phyloP scores from a whole-genome alignment of 225 moss, liverwort and hornwort genomes.

The Takakia lepidozioides region DNA sequence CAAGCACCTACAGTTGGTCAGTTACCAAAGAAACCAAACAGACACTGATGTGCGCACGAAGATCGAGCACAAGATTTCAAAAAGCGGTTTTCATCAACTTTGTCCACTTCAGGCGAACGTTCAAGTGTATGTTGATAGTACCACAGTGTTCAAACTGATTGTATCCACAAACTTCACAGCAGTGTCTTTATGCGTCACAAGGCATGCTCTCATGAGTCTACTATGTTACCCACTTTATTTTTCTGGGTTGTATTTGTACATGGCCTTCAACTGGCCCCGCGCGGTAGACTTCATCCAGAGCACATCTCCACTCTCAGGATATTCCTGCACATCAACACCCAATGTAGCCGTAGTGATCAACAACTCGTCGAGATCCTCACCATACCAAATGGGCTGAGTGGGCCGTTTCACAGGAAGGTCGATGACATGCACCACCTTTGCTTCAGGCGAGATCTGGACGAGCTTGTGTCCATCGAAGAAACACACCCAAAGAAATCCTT shows the following conservation, averaged over 20 bases:
- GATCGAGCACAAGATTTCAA: too few species aligned
- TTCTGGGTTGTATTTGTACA: constrained; percentile 33
- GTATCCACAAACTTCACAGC: too few species aligned
- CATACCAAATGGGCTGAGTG: constrained; percentile 63
- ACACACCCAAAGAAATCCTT: constrained; percentile 39
- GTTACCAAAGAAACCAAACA: too few species aligned
- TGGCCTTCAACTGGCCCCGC: constrained; percentile 51
- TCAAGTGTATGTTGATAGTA: too few species aligned
- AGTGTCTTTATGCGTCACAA: too few species aligned
- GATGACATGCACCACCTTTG: constrained; percentile 20
- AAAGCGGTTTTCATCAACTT: too few species aligned
- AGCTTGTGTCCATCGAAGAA: constrained; percentile 32
- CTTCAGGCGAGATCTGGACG: constrained; percentile 23
- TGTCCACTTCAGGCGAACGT: too few species aligned
- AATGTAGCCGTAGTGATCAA: constrained; percentile 32
- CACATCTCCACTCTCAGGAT: constrained; percentile 54
- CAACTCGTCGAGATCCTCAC: constrained; percentile 19
- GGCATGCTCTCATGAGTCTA: too few species aligned
- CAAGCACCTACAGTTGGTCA: too few species aligned
- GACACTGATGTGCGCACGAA: too few species aligned
- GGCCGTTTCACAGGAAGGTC: constrained; percentile 69
- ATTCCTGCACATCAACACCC: constrained; percentile 17
- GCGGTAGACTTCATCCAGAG: constrained; percentile 45
- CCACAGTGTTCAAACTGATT: too few species aligned
- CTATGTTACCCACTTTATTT: too few species aligned